Conservation (phyloP, 768 basidiomycete species). For the Boletus bicolor region DNA sequence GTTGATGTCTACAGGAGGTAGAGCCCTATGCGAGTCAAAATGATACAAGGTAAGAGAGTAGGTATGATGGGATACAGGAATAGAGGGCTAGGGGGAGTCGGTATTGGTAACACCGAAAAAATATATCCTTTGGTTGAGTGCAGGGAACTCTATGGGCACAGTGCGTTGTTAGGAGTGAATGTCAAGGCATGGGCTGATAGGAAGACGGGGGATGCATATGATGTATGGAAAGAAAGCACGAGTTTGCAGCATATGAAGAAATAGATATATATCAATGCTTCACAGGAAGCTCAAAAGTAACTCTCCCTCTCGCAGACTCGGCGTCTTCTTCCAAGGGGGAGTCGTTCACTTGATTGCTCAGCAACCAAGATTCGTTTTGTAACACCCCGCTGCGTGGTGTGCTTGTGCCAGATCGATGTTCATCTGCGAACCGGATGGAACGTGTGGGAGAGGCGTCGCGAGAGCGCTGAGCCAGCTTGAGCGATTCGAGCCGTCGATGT, state of each 20-base stretch:
- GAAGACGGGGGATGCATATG: not conserved
- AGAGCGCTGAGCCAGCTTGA: slow-evolving; percentile 16
- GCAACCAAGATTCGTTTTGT: slow-evolving; percentile 22
- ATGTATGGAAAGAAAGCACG: not conserved
- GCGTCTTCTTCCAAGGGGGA: slow-evolving; percentile 12
- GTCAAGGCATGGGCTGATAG: not conserved
- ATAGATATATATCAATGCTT: slow-evolving; percentile 5
- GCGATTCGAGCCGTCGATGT: slow-evolving; percentile 32
- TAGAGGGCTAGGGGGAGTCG: not conserved
- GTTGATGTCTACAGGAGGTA: slow-evolving; percentile 7
- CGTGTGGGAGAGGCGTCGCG: slow-evolving; percentile 45
- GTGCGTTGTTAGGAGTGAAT: not conserved
- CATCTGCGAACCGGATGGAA: slow-evolving; percentile 48
- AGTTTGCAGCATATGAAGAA: not conserved
- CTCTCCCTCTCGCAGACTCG: slow-evolving; percentile 14
- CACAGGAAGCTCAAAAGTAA: slow-evolving; percentile 19
- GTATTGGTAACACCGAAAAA: not conserved
- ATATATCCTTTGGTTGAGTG: not conserved
- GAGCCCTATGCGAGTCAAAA: not conserved
- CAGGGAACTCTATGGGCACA: slow-evolving; percentile 6
- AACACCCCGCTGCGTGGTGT: slow-evolving; percentile 18
- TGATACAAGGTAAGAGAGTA: not conserved
- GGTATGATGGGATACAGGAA: not conserved
- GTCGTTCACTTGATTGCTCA: slow-evolving; percentile 6
- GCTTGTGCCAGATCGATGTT: slow-evolving; percentile 21